Evolutionary conservation across 108 stramenopile genomes (phyloP).

Genomic region (Stephanodiscus triporus): DNA sequence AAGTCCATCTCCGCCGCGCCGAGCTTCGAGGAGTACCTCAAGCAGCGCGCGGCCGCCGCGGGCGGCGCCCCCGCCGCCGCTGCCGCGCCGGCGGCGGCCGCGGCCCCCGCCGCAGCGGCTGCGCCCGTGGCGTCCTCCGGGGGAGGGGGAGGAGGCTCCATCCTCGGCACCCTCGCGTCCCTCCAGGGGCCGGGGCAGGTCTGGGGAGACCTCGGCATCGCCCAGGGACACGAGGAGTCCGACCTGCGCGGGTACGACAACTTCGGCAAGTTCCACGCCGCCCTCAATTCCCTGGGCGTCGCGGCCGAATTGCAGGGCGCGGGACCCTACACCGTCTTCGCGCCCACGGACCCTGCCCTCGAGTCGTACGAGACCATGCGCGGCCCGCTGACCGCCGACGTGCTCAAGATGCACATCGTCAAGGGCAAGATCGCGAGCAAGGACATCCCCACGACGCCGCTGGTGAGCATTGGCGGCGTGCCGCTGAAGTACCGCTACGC

Average conservation of each 20-base stretch:
- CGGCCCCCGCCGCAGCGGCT: conserved; percentile 22
- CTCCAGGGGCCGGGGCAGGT: conserved; percentile 71
- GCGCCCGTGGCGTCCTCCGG: conserved; percentile 27
- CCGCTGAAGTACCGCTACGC: conserved; percentile 55
- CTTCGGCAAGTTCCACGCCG: conserved; percentile 58
- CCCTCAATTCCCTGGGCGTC: conserved; percentile 57
- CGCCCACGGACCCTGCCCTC: conserved; percentile 64
- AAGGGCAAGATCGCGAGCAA: conserved; percentile 48
- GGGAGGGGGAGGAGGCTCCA: conserved; percentile 1
- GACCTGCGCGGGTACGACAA: conserved; percentile 78
- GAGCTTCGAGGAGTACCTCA: conserved; percentile 89
- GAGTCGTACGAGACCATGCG: conserved; percentile 52
- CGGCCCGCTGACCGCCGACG: conserved; percentile 54
- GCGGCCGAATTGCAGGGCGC: conserved; percentile 48
- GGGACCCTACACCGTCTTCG: conserved; percentile 72
- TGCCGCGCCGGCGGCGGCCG: conserved; percentile 3
- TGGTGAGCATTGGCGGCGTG: conserved; percentile 53
- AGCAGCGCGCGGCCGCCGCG: conserved; percentile 47
- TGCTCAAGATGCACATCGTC: conserved; percentile 66
- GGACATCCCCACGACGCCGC: conserved; percentile 39
- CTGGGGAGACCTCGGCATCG: conserved; percentile 75
- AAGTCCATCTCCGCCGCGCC: conserved; percentile 85
- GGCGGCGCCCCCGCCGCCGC: conserved; percentile 4
- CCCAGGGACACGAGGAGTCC: conserved; percentile 66
- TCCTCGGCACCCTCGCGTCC: conserved; percentile 41